A percentile compares a stretch with the other conserved stretches of the same genome.
phyloP scores from a whole-genome alignment of 192 early-diverging fungal species.

The Coemansia sp. region DNA sequence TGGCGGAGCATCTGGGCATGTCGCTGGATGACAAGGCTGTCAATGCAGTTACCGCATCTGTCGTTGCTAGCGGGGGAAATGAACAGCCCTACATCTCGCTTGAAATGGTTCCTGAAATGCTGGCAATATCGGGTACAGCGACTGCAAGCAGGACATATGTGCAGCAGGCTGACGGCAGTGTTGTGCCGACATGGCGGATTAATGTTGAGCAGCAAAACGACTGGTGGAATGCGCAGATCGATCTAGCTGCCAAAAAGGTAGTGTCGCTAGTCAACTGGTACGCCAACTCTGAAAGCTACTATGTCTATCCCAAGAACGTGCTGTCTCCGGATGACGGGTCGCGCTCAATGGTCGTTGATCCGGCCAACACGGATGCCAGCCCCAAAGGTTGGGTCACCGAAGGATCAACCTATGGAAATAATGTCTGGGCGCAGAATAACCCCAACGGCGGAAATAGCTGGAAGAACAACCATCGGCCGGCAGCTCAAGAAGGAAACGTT shows the following conservation, averaged over 20 bases:
- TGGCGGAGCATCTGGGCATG: background rate
- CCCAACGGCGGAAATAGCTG: slow-evolving; percentile 73
- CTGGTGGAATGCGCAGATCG: slow-evolving; percentile 78
- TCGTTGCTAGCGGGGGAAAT: background rate
- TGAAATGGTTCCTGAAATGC: slow-evolving; percentile 46
- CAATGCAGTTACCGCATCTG: background rate
- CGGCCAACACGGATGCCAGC: slow-evolving; percentile 60
- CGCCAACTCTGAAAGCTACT: slow-evolving; percentile 69
- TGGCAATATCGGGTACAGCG: slow-evolving; percentile 16
- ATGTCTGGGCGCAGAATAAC: slow-evolving; percentile 94
- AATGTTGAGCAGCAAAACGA: slow-evolving; percentile 78
- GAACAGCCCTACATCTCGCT: background rate
- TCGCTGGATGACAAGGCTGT: background rate
- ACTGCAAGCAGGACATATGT: slow-evolving; percentile 67
- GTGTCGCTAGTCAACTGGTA: slow-evolving; percentile 83
- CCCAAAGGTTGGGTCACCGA: slow-evolving; percentile 87
- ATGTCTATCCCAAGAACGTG: slow-evolving; percentile 76
- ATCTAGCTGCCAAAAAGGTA: slow-evolving; percentile 63
- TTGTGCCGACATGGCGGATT: slow-evolving; percentile 80
- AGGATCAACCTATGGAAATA: slow-evolving; percentile 72
- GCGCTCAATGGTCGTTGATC: slow-evolving; percentile 59
- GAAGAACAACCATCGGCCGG: slow-evolving; percentile 74
- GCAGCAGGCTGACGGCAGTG: slow-evolving; percentile 58
- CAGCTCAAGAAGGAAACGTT: background rate
- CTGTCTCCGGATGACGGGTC: slow-evolving; percentile 77